Conservation (phyloP, 192 early-diverging fungal species). For the Coemansia reversa region DNA sequence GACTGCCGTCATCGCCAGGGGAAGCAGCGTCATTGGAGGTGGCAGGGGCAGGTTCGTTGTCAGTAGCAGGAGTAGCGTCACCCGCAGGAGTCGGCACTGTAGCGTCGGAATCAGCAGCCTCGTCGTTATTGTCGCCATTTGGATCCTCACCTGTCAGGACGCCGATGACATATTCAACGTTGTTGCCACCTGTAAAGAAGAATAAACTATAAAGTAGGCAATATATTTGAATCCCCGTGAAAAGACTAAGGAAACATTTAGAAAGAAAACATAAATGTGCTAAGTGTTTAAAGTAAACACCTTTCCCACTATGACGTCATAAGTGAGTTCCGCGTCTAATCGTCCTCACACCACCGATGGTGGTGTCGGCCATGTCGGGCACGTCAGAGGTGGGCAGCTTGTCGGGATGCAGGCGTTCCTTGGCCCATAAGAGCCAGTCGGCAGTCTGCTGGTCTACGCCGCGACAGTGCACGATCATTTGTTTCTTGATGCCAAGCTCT, state of each 20-base stretch:
- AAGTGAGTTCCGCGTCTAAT: too few species aligned
- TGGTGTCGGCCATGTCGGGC: not conserved
- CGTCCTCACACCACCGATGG: too few species aligned
- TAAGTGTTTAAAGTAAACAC: too few species aligned
- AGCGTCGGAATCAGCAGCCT: not conserved
- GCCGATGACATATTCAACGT: conserved; percentile 8
- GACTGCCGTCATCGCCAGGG: not conserved
- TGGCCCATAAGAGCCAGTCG: conserved; percentile 16
- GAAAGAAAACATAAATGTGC: too few species aligned
- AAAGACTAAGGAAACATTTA: too few species aligned
- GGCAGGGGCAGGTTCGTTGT: too few species aligned
- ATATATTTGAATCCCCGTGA: too few species aligned
- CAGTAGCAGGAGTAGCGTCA: too few species aligned
- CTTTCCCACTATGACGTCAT: too few species aligned
- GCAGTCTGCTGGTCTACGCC: conserved; percentile 11
- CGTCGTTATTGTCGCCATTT: not conserved
- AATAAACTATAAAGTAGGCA: too few species aligned
- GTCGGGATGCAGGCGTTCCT: conserved; percentile 6
- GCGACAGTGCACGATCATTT: conserved; percentile 10
- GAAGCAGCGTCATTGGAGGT: too few species aligned
- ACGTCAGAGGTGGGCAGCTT: not conserved
- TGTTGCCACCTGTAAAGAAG: too few species aligned
- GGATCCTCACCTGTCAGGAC: not conserved
- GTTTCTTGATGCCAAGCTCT: conserved; percentile 9
- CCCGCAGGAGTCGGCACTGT: not conserved